Conservation (phyloP, 176 grass and related monocot species). For the Musa itinerans region DNA sequence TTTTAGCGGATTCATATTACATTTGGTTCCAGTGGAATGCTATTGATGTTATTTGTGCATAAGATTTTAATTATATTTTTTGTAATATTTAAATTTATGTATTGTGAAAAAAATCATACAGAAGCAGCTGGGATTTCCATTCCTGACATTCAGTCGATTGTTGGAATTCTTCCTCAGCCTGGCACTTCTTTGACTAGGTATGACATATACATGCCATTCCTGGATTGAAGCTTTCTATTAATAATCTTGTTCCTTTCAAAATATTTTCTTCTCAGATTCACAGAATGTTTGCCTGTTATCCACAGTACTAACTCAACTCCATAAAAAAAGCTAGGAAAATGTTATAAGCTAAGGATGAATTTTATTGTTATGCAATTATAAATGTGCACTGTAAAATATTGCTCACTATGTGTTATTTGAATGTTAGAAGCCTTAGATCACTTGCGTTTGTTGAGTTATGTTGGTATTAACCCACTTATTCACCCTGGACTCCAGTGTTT, state of each 20-base stretch:
- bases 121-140: constrained; percentile 53
- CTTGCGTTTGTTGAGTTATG: background rate
- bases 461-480: background rate
- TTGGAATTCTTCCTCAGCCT: constrained; percentile 81
- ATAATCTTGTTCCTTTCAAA: background rate
- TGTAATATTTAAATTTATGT: background rate
- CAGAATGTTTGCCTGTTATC: background rate
- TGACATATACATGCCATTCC: background rate
- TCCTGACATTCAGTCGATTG: constrained; percentile 57
- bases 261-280: background rate
- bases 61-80: background rate
- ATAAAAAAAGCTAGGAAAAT: background rate
- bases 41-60: background rate
- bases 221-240: background rate
- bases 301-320: background rate
- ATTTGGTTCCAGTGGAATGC: background rate
- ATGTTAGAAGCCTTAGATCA: background rate
- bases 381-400: background rate
- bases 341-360: background rate
- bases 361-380: background rate
- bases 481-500: background rate
- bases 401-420: background rate
- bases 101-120: constrained; percentile 6
- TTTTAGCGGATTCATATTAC: background rate
- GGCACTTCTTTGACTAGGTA: constrained; percentile 73